phyloP scores from a whole-genome alignment of 1,284 basidiomycete species.

The Volvariella surrecta region DNA sequence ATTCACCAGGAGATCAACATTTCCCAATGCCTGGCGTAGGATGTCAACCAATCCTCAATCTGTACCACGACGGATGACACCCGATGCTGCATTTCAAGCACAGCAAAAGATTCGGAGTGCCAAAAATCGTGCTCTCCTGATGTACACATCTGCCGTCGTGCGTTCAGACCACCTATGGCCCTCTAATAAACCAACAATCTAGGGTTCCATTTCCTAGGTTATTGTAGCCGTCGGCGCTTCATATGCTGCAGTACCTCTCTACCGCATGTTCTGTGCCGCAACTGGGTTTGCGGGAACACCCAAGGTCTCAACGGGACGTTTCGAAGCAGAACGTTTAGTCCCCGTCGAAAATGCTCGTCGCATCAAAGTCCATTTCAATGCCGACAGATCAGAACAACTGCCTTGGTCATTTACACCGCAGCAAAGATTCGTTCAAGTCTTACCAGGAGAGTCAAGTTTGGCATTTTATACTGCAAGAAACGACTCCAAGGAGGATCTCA shows the following conservation, averaged over 20 bases:
- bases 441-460: slow-evolving; percentile 93
- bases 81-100: slow-evolving; percentile 11
- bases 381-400: slow-evolving; percentile 81
- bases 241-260: slow-evolving; percentile 95
- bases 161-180: slow-evolving; percentile 17
- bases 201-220: slow-evolving; percentile 48
- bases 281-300: slow-evolving; percentile 97
- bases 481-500: slow-evolving; percentile 77
- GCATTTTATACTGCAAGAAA: slow-evolving; percentile 98
- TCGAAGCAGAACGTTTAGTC: slow-evolving; percentile 76
- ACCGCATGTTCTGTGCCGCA: slow-evolving; percentile 95
- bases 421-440: slow-evolving; percentile 84
- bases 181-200: slow-evolving; percentile 3
- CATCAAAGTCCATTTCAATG: slow-evolving; percentile 95
- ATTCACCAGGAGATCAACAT: slow-evolving; percentile 2
- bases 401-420: slow-evolving; percentile 93
- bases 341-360: slow-evolving; percentile 62
- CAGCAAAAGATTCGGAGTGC: slow-evolving; percentile 26
- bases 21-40: not conserved
- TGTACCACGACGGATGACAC: not conserved
- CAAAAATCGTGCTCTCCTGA: slow-evolving; percentile 65
- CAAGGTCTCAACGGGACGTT: slow-evolving; percentile 76
- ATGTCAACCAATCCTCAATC: too few relatives aligned
- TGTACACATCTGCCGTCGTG: slow-evolving; percentile 77
- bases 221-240: slow-evolving; percentile 77